Evolutionary conservation across 768 basidiomycete genomes (phyloP), one percentile per base, ranked within the genome.

Genomic region (Dioszegia crocea): DNA sequence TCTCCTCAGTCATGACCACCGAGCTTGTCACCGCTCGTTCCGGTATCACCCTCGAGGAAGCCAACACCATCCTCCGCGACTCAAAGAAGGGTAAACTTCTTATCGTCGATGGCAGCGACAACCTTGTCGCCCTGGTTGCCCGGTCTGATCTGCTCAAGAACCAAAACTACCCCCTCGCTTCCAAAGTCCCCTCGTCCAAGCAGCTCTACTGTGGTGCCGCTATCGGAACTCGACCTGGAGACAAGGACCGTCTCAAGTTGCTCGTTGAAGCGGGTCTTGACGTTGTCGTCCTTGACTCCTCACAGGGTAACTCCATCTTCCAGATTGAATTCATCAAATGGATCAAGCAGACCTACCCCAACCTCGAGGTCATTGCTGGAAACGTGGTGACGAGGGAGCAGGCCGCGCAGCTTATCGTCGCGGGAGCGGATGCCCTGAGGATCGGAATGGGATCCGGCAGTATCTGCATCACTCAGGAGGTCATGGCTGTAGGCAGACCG

Each of bases 401-500:
- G 75, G 94, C 96, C 1, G 96, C 96, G 16, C 84, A 81, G 23
- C 85, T 99, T 60, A 97, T 99, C 66, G 86, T 83, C 9, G 93
- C 91, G 2, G 96, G 96, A 41, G 96, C 93, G 2, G 96, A 99
- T 68, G 94, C 83, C n/a, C 83, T 98, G 11, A 87, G 91, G 23
- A 83, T 99, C 36, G 96, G 96, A 40, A 99, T 99, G 96, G 96
- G 96, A 36, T 89, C 88, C 8, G 96, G 96, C 9, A 94, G 91
- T 4, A 99, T 99, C 73, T 99, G 96, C 76, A 99, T 99, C 79
- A 99, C 96, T 5, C 96, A 99, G 78, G 96, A 98, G 74, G 88
- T 99, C 69, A 98, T 97, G 89, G 96, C 96, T 10, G 94, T 98
- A 51, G 96, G 96, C 14, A 85, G 96, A 16, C 96, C 94, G 0